A percentile compares a stretch with the other conserved stretches of the same genome.
Conservation (phyloP, 148 eudicot species). For the Silene conica region DNA sequence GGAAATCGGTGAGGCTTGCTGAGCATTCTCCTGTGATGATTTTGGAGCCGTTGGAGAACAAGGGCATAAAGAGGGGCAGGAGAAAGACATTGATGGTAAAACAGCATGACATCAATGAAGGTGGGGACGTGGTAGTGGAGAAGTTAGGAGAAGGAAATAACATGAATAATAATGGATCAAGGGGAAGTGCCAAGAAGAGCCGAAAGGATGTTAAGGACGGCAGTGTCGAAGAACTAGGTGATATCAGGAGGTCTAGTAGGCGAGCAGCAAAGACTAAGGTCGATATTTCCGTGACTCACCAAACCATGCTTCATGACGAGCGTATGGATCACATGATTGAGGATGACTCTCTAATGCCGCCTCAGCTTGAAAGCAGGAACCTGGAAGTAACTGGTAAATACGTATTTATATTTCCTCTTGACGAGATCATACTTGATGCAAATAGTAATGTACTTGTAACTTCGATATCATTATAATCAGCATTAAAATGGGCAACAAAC, state of each 20-base stretch:
- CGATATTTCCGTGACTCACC: neutral
- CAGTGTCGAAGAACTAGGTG: neutral
- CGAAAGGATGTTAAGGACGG: neutral
- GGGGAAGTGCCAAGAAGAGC: neutral
- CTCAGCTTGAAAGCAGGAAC: neutral
- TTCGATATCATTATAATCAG: neutral
- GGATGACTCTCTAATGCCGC: neutral
- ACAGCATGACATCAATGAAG: neutral
- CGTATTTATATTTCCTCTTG: neutral
- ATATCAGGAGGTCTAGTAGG: neutral
- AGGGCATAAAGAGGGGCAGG: conserved; percentile 12
- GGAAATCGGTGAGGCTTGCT: conserved; percentile 13
- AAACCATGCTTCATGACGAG: neutral
- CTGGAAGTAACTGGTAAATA: conserved; percentile 14
- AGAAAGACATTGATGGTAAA: neutral
- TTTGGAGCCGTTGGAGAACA: neutral
- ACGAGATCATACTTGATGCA: neutral
- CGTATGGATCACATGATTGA: neutral
- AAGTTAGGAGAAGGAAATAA: neutral
- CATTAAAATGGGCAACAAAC: too few relatives aligned
- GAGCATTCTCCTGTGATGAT: neutral
- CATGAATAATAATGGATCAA: neutral
- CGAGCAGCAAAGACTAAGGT: neutral
- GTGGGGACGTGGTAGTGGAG: neutral
- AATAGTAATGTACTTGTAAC: neutral